Evolutionary conservation across 2,329 filamentous ascomycete genomes (phyloP).

Genomic region (Sclerotinia subarctica): DNA sequence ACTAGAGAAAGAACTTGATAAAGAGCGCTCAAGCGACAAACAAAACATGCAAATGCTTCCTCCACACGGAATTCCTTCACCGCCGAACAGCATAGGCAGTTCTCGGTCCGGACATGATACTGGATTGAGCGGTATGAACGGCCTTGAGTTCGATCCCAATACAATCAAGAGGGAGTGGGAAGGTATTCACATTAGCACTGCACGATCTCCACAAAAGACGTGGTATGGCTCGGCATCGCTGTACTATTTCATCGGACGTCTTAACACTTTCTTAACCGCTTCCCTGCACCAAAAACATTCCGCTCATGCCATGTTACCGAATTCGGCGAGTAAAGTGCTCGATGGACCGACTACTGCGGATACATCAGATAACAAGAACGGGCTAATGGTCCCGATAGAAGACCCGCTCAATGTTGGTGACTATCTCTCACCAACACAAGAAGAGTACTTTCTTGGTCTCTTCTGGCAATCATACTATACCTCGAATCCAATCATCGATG

Average conservation of each 20-base stretch:
- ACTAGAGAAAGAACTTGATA: constrained; percentile 36
- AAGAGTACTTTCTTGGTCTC: constrained; percentile 47
- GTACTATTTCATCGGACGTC: constrained; percentile 46
- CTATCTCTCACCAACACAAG: constrained; percentile 42
- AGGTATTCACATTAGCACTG: constrained; percentile 41
- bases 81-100: constrained; percentile 18
- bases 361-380: constrained; percentile 17
- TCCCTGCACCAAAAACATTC: constrained; percentile 39
- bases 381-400: constrained; percentile 15
- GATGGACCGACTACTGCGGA: constrained; percentile 25
- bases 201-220: constrained; percentile 40
- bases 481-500: constrained; percentile 44
- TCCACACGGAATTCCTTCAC: constrained; percentile 24
- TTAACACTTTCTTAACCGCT: constrained; percentile 41
- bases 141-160: constrained; percentile 25
- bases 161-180: constrained; percentile 39
- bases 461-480: constrained; percentile 50
- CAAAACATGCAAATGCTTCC: constrained; percentile 15
- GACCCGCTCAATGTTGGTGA: constrained; percentile 24
- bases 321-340: constrained; percentile 27
- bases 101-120: constrained; percentile 4
- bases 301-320: constrained; percentile 37
- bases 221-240: constrained; percentile 47
- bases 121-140: neutral
- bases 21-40: constrained; percentile 7